phyloP scores from a whole-genome alignment of 2,329 filamentous ascomycete species.

The Stagonosporopsis chrysanthemi region DNA sequence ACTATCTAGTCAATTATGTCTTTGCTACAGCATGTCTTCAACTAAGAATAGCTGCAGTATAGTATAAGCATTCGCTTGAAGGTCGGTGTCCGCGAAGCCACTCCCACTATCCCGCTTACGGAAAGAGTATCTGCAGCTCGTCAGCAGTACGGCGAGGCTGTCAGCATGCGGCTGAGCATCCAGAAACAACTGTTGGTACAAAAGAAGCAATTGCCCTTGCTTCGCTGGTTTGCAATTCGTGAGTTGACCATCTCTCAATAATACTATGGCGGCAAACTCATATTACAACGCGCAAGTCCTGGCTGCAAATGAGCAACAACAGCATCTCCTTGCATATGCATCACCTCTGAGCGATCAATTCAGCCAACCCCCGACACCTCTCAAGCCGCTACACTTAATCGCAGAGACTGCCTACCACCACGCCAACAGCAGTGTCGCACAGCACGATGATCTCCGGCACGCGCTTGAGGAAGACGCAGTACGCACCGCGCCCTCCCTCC shows the following conservation, averaged over 20 bases:
- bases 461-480: conserved; percentile 32
- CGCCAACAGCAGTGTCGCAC: conserved; percentile 16
- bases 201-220: neutral
- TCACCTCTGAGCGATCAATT: conserved; percentile 15
- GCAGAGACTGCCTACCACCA: conserved; percentile 16
- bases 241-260: neutral
- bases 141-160: conserved; percentile 3
- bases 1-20: neutral
- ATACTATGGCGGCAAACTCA: conserved; percentile 23
- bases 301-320: conserved; percentile 16
- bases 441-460: conserved; percentile 28
- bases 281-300: conserved; percentile 21
- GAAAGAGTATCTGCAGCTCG: conserved; percentile 16
- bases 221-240: no score
- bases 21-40: neutral
- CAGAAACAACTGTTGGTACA: neutral
- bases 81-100: conserved; percentile 15
- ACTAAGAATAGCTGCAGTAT: conserved; percentile 4
- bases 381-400: conserved; percentile 27
- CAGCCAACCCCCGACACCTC: conserved; percentile 19
- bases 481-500: neutral
- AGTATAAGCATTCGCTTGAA: neutral
- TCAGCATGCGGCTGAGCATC: conserved; percentile 11
- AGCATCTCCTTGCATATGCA: conserved; percentile 24
- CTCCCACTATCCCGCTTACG: conserved; percentile 14